Evolutionary conservation across 2,329 filamentous ascomycete species (phyloP).

Genomic region (Sclerotinia spermophila): DNA sequence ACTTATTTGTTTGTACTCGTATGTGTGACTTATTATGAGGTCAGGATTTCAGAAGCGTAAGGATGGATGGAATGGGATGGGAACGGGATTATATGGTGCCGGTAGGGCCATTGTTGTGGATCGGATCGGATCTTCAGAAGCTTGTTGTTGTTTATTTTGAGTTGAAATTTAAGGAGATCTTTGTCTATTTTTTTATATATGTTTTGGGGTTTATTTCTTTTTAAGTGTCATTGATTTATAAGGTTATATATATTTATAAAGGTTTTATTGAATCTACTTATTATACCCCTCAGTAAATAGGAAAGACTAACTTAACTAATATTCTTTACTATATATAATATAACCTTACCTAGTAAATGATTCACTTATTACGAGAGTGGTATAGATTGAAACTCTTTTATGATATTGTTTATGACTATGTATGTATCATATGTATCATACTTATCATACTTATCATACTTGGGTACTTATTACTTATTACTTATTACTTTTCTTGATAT

Average conservation of each 20-base stretch:
- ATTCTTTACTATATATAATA: too few species aligned
- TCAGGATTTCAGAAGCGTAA: too few species aligned
- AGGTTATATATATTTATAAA: too few species aligned
- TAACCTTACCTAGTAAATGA: neutral
- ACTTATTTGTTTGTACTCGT: too few species aligned
- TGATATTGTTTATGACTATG: neutral
- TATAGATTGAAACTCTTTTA: neutral
- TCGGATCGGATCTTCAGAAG: slow-evolving; percentile 11
- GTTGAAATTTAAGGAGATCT: neutral
- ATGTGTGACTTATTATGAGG: too few species aligned
- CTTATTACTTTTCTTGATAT: too few species aligned
- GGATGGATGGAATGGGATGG: neutral
- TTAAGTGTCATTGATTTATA: neutral
- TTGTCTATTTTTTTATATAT: neutral
- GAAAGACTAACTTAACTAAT: neutral
- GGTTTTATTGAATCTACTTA: too few species aligned
- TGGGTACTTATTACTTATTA: neutral
- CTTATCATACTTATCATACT: too few species aligned
- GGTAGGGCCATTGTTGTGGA: neutral
- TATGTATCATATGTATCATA: neutral
- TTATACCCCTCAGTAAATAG: neutral
- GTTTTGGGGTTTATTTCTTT: too few species aligned
- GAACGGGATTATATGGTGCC: neutral
- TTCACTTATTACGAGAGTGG: neutral
- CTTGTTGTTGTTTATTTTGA: slow-evolving; percentile 2